phyloP scores from a whole-genome alignment of 192 early-diverging fungal genomes.

The Entophlyctis luteolus region DNA sequence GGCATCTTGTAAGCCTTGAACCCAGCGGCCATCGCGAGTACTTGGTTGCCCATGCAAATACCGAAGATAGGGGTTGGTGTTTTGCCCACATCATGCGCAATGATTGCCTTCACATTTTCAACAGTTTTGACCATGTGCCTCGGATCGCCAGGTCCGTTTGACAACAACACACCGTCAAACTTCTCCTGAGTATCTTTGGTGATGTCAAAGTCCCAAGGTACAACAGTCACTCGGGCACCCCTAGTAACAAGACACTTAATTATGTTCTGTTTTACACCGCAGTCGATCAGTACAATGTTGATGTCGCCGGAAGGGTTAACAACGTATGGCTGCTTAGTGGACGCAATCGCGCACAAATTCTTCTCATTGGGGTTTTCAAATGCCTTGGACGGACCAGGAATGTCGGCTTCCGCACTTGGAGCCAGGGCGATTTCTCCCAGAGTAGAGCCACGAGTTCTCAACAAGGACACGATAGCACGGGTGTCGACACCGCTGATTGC shows the following conservation, averaged over 20 bases:
- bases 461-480: slow-evolving; percentile 76
- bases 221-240: slow-evolving; percentile 78
- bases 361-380: slow-evolving; percentile 69
- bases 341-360: slow-evolving; percentile 78
- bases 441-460: slow-evolving; percentile 83
- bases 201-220: slow-evolving; percentile 84
- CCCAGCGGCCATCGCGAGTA: slow-evolving; percentile 88
- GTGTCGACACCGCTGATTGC: slow-evolving; percentile 91
- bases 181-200: slow-evolving; percentile 37
- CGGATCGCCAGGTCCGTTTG: slow-evolving; percentile 90
- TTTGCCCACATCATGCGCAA: slow-evolving; percentile 28
- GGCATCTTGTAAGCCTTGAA: slow-evolving; percentile 81
- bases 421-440: slow-evolving; percentile 73
- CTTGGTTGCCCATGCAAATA: slow-evolving; percentile 95
- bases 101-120: slow-evolving; percentile 62
- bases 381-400: slow-evolving; percentile 27
- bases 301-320: slow-evolving; percentile 76
- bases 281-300: slow-evolving; percentile 78
- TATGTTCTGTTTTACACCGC: slow-evolving; percentile 92
- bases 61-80: slow-evolving; percentile 84
- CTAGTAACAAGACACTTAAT: slow-evolving; percentile 74
- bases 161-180: slow-evolving; percentile 87
- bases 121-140: slow-evolving; percentile 63
- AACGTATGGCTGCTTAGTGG: slow-evolving; percentile 62
- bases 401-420: slow-evolving; percentile 39